Evolutionary conservation across 202 grass and related monocot genomes (phyloP).

Genomic region (Setaria viridis): DNA sequence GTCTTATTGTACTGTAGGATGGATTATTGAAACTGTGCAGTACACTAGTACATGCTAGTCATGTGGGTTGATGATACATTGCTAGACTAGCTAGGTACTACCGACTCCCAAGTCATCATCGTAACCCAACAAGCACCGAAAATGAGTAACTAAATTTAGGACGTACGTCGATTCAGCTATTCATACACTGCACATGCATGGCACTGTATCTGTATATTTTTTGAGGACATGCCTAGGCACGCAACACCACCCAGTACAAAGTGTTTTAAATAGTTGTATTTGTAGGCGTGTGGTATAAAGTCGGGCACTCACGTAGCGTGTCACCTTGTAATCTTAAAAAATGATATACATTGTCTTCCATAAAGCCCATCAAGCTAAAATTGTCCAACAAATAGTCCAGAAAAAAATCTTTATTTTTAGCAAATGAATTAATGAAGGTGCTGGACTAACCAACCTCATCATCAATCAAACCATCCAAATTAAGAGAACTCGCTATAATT

Average conservation of each 20-base stretch:
- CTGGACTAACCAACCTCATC: slow-evolving; percentile 6
- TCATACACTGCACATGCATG: background rate
- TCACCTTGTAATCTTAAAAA: too few relatives aligned
- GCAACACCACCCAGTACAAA: too few relatives aligned
- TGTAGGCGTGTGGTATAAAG: too few relatives aligned
- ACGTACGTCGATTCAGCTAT: background rate
- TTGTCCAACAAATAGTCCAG: background rate
- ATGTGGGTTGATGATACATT: background rate
- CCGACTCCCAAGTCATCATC: background rate
- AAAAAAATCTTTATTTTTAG: background rate
- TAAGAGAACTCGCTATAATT: slow-evolving; percentile 6
- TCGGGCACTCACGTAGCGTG: too few relatives aligned
- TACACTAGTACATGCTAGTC: background rate
- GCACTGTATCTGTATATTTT: background rate
- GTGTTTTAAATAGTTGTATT: too few relatives aligned
- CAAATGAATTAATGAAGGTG: background rate
- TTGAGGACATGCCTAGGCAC: too few relatives aligned
- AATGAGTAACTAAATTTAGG: background rate
- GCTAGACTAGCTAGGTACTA: background rate
- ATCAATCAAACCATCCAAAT: slow-evolving; percentile 16
- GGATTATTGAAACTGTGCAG: background rate
- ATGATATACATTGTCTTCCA: too few relatives aligned
- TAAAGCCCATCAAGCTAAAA: too few relatives aligned
- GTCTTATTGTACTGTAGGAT: background rate
- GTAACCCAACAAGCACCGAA: background rate